phyloP scores from a whole-genome alignment of 2,329 filamentous ascomycete genomes.

The Penicillium thymicola region DNA sequence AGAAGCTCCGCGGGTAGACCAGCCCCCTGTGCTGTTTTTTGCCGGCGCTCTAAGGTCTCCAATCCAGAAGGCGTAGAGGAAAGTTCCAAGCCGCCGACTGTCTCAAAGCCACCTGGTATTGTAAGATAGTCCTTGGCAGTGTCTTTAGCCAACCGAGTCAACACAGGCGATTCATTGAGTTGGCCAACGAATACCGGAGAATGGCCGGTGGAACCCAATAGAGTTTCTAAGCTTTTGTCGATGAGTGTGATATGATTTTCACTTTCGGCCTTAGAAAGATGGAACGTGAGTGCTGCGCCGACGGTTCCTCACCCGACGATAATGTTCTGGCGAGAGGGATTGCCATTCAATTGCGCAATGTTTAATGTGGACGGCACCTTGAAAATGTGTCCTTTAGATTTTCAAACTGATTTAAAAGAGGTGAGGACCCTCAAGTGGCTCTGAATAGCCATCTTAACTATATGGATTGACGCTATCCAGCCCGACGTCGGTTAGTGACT shows the following conservation, averaged over 20 bases:
- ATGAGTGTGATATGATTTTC: conserved; percentile 21
- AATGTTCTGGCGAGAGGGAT: conserved; percentile 6
- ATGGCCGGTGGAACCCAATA: conserved; percentile 33
- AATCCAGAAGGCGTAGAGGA: conserved; percentile 21
- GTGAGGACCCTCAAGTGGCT: not conserved
- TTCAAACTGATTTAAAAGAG: no score
- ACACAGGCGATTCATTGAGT: conserved; percentile 31
- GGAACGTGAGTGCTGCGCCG: conserved; percentile 33
- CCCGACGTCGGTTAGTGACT: not conserved
- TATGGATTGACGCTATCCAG: not conserved
- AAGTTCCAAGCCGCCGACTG: conserved; percentile 27
- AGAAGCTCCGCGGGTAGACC: conserved; percentile 28
- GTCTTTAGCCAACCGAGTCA: conserved; percentile 32
- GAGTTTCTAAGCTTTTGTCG: conserved; percentile 25
- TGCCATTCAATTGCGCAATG: conserved; percentile 5
- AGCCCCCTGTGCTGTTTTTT: conserved; percentile 17
- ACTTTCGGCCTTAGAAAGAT: conserved; percentile 22
- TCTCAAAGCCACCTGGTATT: conserved; percentile 28
- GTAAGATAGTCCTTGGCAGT: conserved; percentile 30
- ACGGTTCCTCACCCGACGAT: conserved; percentile 36
- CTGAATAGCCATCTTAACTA: not conserved
- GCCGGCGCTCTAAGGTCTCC: conserved; percentile 17
- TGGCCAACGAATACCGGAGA: conserved; percentile 38
- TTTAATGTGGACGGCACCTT: conserved; percentile 1
- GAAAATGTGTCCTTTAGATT: not conserved